These are phyloP conservation scores for Cardamine resedifolia DNA, from an alignment of 345 rosid species.

Conservation along the genomic window DNA sequence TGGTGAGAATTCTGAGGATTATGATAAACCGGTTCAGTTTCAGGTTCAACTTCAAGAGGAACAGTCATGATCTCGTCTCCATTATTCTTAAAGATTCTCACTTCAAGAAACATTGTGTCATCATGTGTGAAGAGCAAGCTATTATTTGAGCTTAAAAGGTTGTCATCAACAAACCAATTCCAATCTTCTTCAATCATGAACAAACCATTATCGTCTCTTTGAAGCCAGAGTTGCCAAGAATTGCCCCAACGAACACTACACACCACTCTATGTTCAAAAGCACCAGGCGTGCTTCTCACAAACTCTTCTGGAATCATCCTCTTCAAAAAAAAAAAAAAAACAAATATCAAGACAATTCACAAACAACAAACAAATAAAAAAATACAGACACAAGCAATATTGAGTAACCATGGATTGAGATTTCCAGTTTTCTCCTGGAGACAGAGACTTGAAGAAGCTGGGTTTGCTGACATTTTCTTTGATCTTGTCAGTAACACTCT, in stretches of 20 bases:
- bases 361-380: not conserved
- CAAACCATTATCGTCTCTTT: constrained; percentile 11
- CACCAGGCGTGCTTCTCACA: not conserved
- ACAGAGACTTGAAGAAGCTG: constrained; percentile 25
- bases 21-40: not conserved
- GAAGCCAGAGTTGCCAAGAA: constrained; percentile 31
- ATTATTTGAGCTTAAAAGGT: not conserved
- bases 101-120: not conserved
- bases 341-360: not conserved
- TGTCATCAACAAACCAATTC: constrained; percentile 32
- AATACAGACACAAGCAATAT: too few relatives aligned
- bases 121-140: constrained; percentile 20
- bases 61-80: not conserved
- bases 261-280: constrained; percentile 27
- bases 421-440: constrained; percentile 22
- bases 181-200: constrained; percentile 30
- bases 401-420: constrained; percentile 29
- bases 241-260: constrained; percentile 28
- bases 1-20: not conserved
- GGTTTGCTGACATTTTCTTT: constrained; percentile 1
- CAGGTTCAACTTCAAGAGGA: constrained; percentile 14
- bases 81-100: not conserved
- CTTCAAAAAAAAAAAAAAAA: not conserved
- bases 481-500: not conserved
- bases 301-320: constrained; percentile 32